A percentile compares a stretch with the other conserved stretches of the same genome.
Conservation (phyloP, 1,139 yeast genomes). For the Blastobotrys proliferans region DNA sequence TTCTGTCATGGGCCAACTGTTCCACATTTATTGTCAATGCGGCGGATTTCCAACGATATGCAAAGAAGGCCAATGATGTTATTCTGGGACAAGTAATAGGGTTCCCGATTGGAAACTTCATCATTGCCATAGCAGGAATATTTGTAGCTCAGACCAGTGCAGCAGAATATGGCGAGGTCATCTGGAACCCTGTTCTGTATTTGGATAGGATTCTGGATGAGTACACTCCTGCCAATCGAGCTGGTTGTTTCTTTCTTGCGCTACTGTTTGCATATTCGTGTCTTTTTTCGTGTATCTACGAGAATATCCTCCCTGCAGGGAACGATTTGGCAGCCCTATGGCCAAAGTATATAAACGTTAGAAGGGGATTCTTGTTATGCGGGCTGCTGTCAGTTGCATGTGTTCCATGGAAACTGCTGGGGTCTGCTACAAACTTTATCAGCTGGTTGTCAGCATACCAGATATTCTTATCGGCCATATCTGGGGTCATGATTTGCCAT, state of each 20-base stretch:
- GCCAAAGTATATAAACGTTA: slow-evolving; percentile 49
- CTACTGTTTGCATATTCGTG: slow-evolving; percentile 57
- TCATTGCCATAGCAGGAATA: slow-evolving; percentile 72
- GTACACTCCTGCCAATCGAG: slow-evolving; percentile 58
- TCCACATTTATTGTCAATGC: slow-evolving; percentile 75
- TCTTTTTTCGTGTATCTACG: slow-evolving; percentile 37
- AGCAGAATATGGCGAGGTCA: slow-evolving; percentile 54
- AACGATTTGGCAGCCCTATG: slow-evolving; percentile 54
- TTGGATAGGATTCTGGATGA: slow-evolving; percentile 22
- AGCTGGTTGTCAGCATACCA: slow-evolving; percentile 71
- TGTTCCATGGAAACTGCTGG: slow-evolving; percentile 66
- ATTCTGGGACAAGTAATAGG: slow-evolving; percentile 50
- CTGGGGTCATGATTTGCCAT: slow-evolving; percentile 68
- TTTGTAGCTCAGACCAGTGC: slow-evolving; percentile 70
- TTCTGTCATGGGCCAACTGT: slow-evolving; percentile 71
- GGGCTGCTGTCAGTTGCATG: slow-evolving; percentile 28
- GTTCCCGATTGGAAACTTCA: slow-evolving; percentile 67
- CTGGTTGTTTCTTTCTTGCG: slow-evolving; percentile 68
- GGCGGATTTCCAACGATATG: slow-evolving; percentile 76
- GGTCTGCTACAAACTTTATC: slow-evolving; percentile 63
- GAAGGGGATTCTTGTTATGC: slow-evolving; percentile 38
- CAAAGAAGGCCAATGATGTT: slow-evolving; percentile 48
- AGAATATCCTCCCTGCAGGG: slow-evolving; percentile 58
- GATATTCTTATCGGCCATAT: slow-evolving; percentile 68
- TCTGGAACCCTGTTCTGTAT: slow-evolving; percentile 44